phyloP scores from a whole-genome alignment of 1,284 basidiomycete species.

The Leccinum solheimii region DNA sequence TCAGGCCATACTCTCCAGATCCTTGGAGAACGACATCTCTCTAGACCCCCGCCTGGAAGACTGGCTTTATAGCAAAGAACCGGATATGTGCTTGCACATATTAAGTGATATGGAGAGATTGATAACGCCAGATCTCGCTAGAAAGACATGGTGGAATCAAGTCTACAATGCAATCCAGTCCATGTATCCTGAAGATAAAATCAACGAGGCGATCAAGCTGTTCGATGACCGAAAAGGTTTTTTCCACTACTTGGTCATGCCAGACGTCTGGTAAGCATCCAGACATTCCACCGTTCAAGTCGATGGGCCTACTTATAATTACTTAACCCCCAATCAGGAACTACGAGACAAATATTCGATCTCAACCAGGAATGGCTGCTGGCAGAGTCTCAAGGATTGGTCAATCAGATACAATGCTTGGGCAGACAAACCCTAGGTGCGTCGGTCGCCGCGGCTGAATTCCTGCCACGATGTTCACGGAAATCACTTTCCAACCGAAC shows the following conservation, averaged over 20 bases:
- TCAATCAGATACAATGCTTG: not conserved
- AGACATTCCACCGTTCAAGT: not conserved
- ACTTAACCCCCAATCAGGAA: not conserved
- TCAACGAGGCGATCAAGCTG: constrained; percentile 1
- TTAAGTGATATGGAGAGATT: not conserved
- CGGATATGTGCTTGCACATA: constrained; percentile 3
- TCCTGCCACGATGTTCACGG: too few species aligned
- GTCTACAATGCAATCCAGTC: not conserved
- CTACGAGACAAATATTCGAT: not conserved
- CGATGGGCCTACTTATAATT: not conserved
- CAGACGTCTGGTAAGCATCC: constrained; percentile 6
- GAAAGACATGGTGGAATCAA: not conserved
- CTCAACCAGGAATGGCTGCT: not conserved
- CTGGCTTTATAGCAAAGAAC: constrained; percentile 8
- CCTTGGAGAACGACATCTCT: not conserved
- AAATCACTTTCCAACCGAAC: not conserved
- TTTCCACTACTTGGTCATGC: constrained; percentile 7
- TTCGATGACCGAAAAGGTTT: not conserved
- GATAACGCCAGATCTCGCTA: not conserved
- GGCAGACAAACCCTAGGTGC: not conserved
- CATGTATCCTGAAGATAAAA: not conserved
- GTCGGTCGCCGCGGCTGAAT: not conserved
- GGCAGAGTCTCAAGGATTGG: not conserved
- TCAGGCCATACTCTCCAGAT: constrained; percentile 3
- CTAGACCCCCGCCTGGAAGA: constrained; percentile 1